Base-by-base conservation (phyloP, 2,329 filamentous ascomycete genomes). In the Penicillium griseofulvum region DNA sequence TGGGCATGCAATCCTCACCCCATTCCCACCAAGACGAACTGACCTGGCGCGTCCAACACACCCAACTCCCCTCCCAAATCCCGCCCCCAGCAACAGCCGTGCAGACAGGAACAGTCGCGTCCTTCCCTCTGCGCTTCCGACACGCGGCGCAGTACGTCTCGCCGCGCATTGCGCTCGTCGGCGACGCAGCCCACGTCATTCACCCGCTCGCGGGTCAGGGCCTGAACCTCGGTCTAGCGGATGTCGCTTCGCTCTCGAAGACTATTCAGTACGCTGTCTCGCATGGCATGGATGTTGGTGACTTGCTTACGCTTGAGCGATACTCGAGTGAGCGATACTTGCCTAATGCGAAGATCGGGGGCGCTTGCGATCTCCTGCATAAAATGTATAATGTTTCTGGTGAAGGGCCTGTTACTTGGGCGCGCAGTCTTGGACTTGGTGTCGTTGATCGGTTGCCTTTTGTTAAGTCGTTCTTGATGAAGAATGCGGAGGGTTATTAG, bases 161-260 rank as follows among this genome's bases (percentile, higher is more conserved):
- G 37, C 91, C 96, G 67, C 87, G 94, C n/a, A 80, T 97, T 9
- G 94, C 92, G 0, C 83, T 99, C 1, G 85, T 99, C 34, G 94
- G 94, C 57, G 94, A 99, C 63, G 94, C 94, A 1, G 94, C 94
- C 8, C 94, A 99, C 72, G 96, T 92, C 1, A 87, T 96, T 61
- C 94, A 99, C 72, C 94, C 94, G 0, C 86, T 99, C 4, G 94
- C 91, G 1, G 94, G 94, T 0, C 94, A 97, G 74, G 94, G 94
- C 1, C 80, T 99, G 14, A 99, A 99, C 69, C 89, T 95, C 66
- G 94, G 94, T 1, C 87, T 97, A 60, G 91, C 86, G 17, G 94
- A 99, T 70, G 89, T 94, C 0, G 87, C 90, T 65, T 88, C 88
- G 50, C 83, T 99, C 0, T 85, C 87, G 7, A 82, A 81, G 59